Conservation (phyloP, 257 asterid species). For the Plantago ovata region DNA sequence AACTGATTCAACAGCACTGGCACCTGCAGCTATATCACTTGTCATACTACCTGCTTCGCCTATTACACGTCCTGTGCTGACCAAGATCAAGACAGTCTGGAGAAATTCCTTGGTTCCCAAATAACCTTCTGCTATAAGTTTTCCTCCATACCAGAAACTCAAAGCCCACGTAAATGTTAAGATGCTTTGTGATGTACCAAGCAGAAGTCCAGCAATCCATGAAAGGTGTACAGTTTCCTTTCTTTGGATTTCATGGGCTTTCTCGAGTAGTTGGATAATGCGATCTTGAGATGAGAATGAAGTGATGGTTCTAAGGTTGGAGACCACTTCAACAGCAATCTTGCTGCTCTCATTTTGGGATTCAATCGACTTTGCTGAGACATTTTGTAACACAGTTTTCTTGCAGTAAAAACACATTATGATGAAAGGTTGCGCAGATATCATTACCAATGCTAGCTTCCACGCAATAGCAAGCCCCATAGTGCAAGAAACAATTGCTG, state of each 20-base stretch:
- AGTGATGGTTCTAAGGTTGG: conserved; percentile 52
- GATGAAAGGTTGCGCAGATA: conserved; percentile 48
- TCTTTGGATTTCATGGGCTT: conserved; percentile 47
- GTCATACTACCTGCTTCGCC: conserved; percentile 66
- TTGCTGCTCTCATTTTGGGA: conserved; percentile 57
- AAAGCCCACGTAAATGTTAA: conserved; percentile 48
- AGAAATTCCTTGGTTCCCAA: conserved; percentile 44
- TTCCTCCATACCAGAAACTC: conserved; percentile 58
- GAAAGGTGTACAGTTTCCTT: conserved; percentile 47
- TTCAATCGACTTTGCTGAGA: conserved; percentile 44
- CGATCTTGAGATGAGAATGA: conserved; percentile 50
- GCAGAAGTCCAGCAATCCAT: conserved; percentile 56
- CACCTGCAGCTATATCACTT: conserved; percentile 52
- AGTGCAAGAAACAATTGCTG: conserved; percentile 49
- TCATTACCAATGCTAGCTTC: conserved; percentile 57
- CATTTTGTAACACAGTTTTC: conserved; percentile 40
- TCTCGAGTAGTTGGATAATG: conserved; percentile 43
- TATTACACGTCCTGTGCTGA: conserved; percentile 63
- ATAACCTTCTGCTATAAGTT: conserved; percentile 37
- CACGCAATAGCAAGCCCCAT: conserved; percentile 50
- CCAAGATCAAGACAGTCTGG: conserved; percentile 51
- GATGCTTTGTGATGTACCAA: conserved; percentile 51
- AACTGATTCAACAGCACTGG: conserved; percentile 48
- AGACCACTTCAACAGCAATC: conserved; percentile 57
- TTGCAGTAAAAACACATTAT: conserved; percentile 42